phyloP scores from a whole-genome alignment of 1,284 basidiomycete species.

The Volvariella volvacea region DNA sequence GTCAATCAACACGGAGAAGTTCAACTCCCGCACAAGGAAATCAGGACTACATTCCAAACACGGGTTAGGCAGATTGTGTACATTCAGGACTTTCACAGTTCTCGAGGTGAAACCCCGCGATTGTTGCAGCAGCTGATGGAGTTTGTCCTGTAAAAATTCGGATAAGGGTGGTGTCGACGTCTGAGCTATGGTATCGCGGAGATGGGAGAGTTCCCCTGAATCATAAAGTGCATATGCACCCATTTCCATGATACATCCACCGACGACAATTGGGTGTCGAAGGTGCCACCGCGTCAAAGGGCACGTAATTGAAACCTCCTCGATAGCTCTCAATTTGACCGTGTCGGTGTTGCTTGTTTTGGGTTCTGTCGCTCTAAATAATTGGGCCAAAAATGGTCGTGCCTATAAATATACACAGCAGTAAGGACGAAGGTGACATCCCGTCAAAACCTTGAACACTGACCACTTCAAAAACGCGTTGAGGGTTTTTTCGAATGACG shows the following conservation, averaged over 20 bases:
- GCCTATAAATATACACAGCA: background rate
- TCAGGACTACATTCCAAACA: background rate
- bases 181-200: too few species aligned
- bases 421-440: background rate
- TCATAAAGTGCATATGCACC: too few species aligned
- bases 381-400: background rate
- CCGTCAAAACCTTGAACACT: too few species aligned
- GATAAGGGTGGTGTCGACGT: too few species aligned
- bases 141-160: background rate
- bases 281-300: conserved; percentile 2
- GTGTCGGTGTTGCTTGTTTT: conserved; percentile 1
- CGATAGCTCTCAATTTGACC: conserved; percentile 11
- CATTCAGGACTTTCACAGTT: conserved; percentile 2
- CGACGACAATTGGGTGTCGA: background rate
- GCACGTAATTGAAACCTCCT: conserved; percentile 15
- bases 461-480: background rate
- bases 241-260: too few species aligned
- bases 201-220: too few species aligned
- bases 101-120: conserved; percentile 1
- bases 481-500: background rate
- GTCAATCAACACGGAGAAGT: conserved; percentile 14
- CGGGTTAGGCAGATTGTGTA: background rate
- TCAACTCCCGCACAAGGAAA: conserved; percentile 10
- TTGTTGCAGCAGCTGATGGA: conserved; percentile 7
- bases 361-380: background rate